Conservation (phyloP, 805 yeast species). For the Yamadazyma philogaea region DNA sequence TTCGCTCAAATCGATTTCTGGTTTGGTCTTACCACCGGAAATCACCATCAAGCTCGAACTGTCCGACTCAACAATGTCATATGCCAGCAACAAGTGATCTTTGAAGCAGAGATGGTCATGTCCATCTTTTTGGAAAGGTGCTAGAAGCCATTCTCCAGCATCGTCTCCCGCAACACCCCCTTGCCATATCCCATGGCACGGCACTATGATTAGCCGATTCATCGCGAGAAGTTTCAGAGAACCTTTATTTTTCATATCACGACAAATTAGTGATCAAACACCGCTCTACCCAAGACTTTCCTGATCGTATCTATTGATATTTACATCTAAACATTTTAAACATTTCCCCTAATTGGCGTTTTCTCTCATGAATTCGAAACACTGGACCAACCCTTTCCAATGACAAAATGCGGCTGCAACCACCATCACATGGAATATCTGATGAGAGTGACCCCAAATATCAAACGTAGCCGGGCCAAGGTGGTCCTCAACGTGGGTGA, state of each 20-base stretch:
- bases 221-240: not conserved
- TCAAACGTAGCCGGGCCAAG: slow-evolving; percentile 46
- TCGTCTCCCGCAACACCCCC: slow-evolving; percentile 42
- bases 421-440: slow-evolving; percentile 75
- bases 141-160: slow-evolving; percentile 62
- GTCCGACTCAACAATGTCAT: slow-evolving; percentile 33
- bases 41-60: slow-evolving; percentile 38
- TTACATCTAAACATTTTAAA: not conserved
- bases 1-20: slow-evolving; percentile 52
- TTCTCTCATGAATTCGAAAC: slow-evolving; percentile 46
- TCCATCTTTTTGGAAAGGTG: slow-evolving; percentile 65
- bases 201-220: slow-evolving; percentile 31
- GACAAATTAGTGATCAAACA: no score
- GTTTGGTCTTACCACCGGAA: slow-evolving; percentile 75
- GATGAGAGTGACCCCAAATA: slow-evolving; percentile 78
- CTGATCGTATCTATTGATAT: not conserved
- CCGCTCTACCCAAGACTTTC: not conserved
- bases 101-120: slow-evolving; percentile 65
- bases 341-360: not conserved
- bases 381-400: slow-evolving; percentile 55
- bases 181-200: slow-evolving; percentile 63
- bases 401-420: slow-evolving; percentile 77
- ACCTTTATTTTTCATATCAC: no score
- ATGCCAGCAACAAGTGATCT: slow-evolving; percentile 52
- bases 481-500: slow-evolving; percentile 23